These are phyloP conservation scores for Brassica carinata DNA, from an alignment of 345 rosid species.

Conservation along the genomic window DNA sequence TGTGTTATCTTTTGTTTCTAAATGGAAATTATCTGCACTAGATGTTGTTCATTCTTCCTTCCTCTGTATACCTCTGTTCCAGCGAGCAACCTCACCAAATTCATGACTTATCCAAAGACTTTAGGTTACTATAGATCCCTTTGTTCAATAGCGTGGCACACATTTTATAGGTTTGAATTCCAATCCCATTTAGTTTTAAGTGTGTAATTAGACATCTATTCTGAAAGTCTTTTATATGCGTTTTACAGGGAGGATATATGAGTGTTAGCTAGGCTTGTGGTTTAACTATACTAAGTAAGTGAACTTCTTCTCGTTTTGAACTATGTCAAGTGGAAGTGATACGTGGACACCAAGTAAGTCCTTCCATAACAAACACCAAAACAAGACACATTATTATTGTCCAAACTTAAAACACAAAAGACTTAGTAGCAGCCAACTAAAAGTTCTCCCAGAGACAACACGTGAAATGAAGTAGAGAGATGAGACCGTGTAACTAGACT, in stretches of 20 bases:
- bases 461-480: background rate
- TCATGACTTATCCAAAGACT: conserved; percentile 69
- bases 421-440: background rate
- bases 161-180: background rate
- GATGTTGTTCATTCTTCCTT: conserved; percentile 62
- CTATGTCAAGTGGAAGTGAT: background rate
- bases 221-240: background rate
- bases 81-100: conserved; percentile 51
- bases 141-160: background rate
- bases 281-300: background rate
- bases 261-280: background rate
- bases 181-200: background rate
- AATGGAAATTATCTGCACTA: conserved; percentile 31
- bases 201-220: background rate
- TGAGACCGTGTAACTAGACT: background rate
- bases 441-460: background rate
- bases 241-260: background rate
- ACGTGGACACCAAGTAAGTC: background rate
- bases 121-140: conserved; percentile 48
- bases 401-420: background rate
- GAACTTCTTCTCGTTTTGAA: background rate
- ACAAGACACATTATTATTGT: background rate
- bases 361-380: background rate
- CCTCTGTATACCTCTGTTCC: conserved; percentile 68
- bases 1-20: conserved; percentile 10